A percentile compares a stretch with the other conserved stretches of the same genome.
Conservation (phyloP, 148 eudicot genomes). For the Arbutus unedo region DNA sequence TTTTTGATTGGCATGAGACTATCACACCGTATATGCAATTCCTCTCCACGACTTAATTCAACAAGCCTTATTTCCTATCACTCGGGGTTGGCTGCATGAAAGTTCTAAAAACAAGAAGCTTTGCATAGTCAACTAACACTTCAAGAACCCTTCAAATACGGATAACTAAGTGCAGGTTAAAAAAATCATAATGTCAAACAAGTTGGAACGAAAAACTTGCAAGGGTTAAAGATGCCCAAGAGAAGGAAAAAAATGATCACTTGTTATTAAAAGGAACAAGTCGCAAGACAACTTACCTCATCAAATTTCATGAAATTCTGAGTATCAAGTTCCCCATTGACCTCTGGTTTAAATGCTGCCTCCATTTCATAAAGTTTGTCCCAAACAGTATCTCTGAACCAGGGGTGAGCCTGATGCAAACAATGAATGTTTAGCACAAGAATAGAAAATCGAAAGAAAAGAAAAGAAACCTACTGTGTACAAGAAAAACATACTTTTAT, state of each 20-base stretch:
- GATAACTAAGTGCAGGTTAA: neutral
- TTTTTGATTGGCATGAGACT: neutral
- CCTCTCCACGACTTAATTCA: neutral
- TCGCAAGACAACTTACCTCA: constrained; percentile 33
- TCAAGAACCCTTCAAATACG: neutral
- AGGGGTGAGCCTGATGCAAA: constrained; percentile 48
- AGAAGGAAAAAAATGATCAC: neutral
- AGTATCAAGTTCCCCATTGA: constrained; percentile 51
- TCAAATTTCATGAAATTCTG: constrained; percentile 54
- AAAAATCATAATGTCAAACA: neutral
- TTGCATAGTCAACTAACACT: neutral
- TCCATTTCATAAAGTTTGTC: constrained; percentile 51
- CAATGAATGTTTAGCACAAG: constrained; percentile 12
- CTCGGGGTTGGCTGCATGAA: neutral
- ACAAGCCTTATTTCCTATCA: neutral
- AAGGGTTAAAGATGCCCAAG: neutral
- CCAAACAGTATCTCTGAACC: constrained; percentile 51
- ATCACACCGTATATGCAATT: neutral
- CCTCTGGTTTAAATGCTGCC: constrained; percentile 57
- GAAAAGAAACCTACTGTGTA: neutral
- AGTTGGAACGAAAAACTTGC: neutral
- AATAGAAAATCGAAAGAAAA: neutral
- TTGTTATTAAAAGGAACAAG: neutral
- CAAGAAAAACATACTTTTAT: constrained; percentile 38
- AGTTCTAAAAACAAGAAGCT: neutral